Percentiles rank a stretch among this genome's conserved stretches.
phyloP scores from a whole-genome alignment of 192 early-diverging fungal species.

The Coemansia nantahalensis region DNA sequence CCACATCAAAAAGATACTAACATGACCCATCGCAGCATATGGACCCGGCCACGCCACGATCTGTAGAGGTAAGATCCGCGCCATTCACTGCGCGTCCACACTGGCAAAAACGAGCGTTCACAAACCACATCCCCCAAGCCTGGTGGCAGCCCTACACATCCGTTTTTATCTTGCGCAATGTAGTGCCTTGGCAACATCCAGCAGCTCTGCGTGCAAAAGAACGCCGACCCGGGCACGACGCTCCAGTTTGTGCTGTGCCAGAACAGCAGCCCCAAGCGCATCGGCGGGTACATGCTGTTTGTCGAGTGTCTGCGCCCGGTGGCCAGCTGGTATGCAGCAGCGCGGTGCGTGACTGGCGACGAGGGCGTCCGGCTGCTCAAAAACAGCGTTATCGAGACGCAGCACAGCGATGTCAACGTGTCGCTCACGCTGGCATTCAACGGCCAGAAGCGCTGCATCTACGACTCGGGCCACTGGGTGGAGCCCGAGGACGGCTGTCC shows the following conservation, averaged over 20 bases:
- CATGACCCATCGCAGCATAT: no score
- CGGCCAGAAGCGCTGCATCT: conserved; percentile 30
- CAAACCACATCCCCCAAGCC: background rate
- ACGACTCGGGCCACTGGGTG: conserved; percentile 42
- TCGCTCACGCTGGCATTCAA: conserved; percentile 47
- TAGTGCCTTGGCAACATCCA: conserved; percentile 52
- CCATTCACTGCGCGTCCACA: background rate
- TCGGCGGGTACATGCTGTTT: conserved; percentile 32
- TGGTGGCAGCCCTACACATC: background rate
- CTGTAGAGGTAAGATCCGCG: conserved; percentile 12
- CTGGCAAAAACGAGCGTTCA: background rate
- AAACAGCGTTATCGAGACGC: conserved; percentile 11
- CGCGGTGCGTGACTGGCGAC: conserved; percentile 23
- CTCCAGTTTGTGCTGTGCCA: conserved; percentile 45
- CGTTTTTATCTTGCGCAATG: background rate
- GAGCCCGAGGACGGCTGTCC: conserved; percentile 38
- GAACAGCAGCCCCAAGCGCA: conserved; percentile 16
- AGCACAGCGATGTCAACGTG: conserved; percentile 7
- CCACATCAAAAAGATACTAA: no score
- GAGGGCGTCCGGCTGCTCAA: conserved; percentile 34
- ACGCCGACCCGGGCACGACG: conserved; percentile 22
- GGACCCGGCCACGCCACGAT: no score
- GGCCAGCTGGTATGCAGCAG: conserved; percentile 10
- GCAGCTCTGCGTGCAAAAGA: conserved; percentile 50
- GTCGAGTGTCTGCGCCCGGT: conserved; percentile 26